Percentiles rank a stretch among this genome's conserved stretches.
Evolutionary conservation across 495 filamentous ascomycete species (phyloP).

Genomic region (Neurospora sp.): DNA sequence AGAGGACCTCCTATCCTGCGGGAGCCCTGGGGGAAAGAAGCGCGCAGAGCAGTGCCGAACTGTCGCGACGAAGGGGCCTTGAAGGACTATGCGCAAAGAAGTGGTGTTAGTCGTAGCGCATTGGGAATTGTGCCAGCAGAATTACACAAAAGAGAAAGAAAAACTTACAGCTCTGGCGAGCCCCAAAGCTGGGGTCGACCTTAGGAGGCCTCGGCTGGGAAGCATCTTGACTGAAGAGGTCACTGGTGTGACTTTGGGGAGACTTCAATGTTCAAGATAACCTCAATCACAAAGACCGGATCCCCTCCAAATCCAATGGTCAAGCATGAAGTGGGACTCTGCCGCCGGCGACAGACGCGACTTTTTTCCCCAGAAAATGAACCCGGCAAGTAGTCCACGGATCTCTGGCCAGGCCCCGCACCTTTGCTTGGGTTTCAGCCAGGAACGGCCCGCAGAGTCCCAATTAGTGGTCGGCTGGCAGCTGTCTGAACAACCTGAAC

Average conservation of each 20-base stretch:
- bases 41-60: constrained; percentile 21
- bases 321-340: background rate
- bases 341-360: background rate
- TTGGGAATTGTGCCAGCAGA: background rate
- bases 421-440: background rate
- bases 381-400: background rate
- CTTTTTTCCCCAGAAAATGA: background rate
- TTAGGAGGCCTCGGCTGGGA: constrained; percentile 41
- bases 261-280: background rate
- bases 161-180: constrained; percentile 23
- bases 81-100: background rate
- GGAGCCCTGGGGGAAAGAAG: background rate
- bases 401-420: background rate
- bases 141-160: background rate
- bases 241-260: background rate
- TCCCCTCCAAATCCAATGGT: background rate
- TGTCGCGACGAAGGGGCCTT: constrained; percentile 9
- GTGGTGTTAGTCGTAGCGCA: background rate
- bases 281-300: background rate
- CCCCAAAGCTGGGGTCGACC: constrained; percentile 29
- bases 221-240: constrained; percentile 31
- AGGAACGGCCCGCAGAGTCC: background rate
- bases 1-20: constrained; percentile 14
- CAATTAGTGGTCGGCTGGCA: background rate
- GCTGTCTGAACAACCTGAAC: background rate